Evolutionary conservation across 306 rosid genomes (phyloP), one percentile per base, ranked within the genome.

Genomic region (Vigna trinervia): DNA sequence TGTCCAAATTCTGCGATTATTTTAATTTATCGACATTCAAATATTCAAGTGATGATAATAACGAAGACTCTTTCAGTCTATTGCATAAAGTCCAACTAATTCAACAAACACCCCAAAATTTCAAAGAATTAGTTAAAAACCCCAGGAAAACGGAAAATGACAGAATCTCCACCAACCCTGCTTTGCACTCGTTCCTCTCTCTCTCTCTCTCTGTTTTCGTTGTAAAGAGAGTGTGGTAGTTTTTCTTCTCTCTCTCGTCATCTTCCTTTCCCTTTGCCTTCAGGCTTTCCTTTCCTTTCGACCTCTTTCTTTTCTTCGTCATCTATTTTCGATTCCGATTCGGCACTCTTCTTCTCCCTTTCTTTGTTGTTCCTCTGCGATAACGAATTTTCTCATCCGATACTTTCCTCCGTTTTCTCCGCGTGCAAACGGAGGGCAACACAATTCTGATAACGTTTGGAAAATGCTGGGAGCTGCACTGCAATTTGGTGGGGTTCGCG

Each of bases 381-480:
- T 14, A 30, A 15, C 68, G 3, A 46, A 9, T 69, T 59, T 36
- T 46, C 19, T 46, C 28, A 34, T 72, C 20, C 34, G 4, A 17
- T 56, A 46, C 47, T 77, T 71, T 77, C 82, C 79, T 82, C 74
- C 85, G 74, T 76, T 76, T 82, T 71, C 82, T 77, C 32, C n/a
- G 70, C 28, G 14, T 15, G 47, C 75, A 45, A 82, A 82, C 76
- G 82, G 86, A 59, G 79, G 60, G 62, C 30, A 71, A 77, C 7
- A 13, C n/a, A 52, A 4, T 59, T 54, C 17, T 14, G 19, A 26
- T 12, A 58, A 26, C 36, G n/a, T 5, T 26, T 6, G 80, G 75
- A 82, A 82, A 85, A 94, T 94, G 98, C 80, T 89, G 71, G 96
- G 96, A 11, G 84, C 88, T 76, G 81, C 89, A 26, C 72, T 81